A percentile compares a stretch with the other conserved stretches of the same genome.
phyloP scores from a whole-genome alignment of 225 moss, liverwort and hornwort genomes.

The Physcomitrellopsis africana region DNA sequence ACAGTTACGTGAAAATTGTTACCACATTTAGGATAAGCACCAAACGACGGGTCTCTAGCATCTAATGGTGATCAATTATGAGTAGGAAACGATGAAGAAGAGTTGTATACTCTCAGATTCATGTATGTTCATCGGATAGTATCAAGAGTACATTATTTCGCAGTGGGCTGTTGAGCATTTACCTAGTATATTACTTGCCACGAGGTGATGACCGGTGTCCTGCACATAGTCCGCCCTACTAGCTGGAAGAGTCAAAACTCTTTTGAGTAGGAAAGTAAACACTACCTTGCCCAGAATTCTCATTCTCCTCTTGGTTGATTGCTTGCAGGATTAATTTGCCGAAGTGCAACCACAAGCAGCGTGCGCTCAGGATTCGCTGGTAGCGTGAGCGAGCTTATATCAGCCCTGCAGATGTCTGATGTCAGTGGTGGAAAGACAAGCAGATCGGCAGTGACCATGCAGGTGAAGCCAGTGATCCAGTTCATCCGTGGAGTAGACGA shows the following conservation, averaged over 20 bases:
- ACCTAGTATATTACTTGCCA: background rate
- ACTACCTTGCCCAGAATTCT: background rate
- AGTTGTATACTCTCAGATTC: background rate
- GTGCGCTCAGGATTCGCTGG: conserved; percentile 42
- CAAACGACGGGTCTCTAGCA: too few relatives aligned
- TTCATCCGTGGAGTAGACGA: conserved; percentile 95
- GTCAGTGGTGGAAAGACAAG: conserved; percentile 17
- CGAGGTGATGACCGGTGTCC: background rate
- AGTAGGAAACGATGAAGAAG: background rate
- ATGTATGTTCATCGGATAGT: background rate
- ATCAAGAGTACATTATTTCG: background rate
- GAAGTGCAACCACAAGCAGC: conserved; percentile 46
- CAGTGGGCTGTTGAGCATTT: background rate
- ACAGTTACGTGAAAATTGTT: too few relatives aligned
- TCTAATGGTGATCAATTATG: background rate
- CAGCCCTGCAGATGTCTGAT: conserved; percentile 16
- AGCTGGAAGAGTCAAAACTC: background rate
- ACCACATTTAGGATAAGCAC: too few relatives aligned
- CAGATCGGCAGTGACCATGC: conserved; percentile 38
- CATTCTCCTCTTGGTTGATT: background rate
- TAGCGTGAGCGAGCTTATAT: conserved; percentile 39
- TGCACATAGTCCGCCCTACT: background rate
- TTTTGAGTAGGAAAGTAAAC: background rate
- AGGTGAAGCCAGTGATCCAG: conserved; percentile 76
- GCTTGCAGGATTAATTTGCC: conserved; percentile 40